A percentile compares a stretch with the other conserved stretches of the same genome.
Evolutionary conservation across 805 yeast species (phyloP).

Genomic region (Vanderwaltozyma yarrowii): DNA sequence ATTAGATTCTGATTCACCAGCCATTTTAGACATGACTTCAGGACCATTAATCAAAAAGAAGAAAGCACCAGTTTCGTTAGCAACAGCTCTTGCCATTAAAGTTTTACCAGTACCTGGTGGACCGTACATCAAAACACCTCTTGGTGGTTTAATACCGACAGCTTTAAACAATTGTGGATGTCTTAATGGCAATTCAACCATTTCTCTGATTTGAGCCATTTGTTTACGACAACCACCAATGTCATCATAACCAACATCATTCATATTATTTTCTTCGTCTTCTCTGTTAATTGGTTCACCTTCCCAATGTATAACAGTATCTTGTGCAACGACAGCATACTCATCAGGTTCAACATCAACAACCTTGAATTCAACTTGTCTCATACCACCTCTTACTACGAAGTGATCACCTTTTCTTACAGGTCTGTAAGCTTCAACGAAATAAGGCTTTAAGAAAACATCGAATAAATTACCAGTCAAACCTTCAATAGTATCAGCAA

Average conservation of each 20-base stretch:
- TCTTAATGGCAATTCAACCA: constrained; percentile 95
- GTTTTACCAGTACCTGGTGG: constrained; percentile 99
- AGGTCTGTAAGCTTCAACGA: constrained; percentile 98
- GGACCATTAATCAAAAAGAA: constrained; percentile 98
- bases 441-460: constrained; percentile 93
- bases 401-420: constrained; percentile 96
- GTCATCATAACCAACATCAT: constrained; percentile 97
- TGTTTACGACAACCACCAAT: constrained; percentile 99
- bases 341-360: constrained; percentile 98
- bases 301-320: constrained; percentile 94
- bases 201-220: constrained; percentile 98
- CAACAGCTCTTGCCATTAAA: constrained; percentile 99
- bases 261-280: constrained; percentile 69
- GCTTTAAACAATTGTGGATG: constrained; percentile 97
- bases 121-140: constrained; percentile 96
- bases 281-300: constrained; percentile 86
- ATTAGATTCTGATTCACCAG: constrained; percentile 97
- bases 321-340: constrained; percentile 96
- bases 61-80: constrained; percentile 98
- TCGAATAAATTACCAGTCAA: constrained; percentile 94
- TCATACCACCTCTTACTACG: constrained; percentile 97
- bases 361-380: constrained; percentile 97
- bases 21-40: constrained; percentile 99
- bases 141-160: constrained; percentile 98
- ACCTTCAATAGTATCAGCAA: constrained; percentile 97